Conservation (phyloP, 257 asterid species). For the Solanum sitiens region DNA sequence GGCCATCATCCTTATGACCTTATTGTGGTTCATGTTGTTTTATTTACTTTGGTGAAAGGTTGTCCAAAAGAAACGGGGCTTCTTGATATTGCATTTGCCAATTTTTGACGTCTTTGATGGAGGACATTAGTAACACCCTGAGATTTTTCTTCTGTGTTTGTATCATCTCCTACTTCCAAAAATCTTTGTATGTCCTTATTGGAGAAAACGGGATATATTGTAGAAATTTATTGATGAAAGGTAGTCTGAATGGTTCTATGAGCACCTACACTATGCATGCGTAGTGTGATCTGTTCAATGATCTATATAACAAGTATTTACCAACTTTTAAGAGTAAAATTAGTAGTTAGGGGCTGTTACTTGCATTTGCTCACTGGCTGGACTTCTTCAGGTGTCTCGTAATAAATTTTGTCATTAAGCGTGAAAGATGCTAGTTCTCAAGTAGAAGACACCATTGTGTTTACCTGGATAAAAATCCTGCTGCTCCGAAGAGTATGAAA, state of each 20-base stretch:
- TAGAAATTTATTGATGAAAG: background rate
- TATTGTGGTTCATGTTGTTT: background rate
- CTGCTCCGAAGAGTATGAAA: background rate
- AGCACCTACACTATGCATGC: background rate
- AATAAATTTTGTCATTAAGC: background rate
- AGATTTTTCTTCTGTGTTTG: background rate
- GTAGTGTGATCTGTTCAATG: background rate
- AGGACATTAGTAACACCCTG: background rate
- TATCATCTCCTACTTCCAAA: background rate
- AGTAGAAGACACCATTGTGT: background rate
- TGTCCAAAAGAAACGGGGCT: background rate
- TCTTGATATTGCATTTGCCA: background rate
- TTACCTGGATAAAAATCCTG: background rate
- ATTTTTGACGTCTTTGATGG: background rate
- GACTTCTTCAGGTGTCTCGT: background rate
- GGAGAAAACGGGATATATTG: background rate
- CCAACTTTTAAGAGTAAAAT: background rate
- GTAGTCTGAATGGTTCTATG: background rate
- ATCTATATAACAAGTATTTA: background rate
- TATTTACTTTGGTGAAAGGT: background rate
- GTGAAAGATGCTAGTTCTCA: background rate
- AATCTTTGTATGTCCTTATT: background rate
- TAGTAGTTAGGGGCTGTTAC: background rate
- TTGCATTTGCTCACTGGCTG: background rate
- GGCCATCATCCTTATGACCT: background rate